Evolutionary conservation across 306 rosid genomes (phyloP).

Genomic region (Crotalaria pallida): DNA sequence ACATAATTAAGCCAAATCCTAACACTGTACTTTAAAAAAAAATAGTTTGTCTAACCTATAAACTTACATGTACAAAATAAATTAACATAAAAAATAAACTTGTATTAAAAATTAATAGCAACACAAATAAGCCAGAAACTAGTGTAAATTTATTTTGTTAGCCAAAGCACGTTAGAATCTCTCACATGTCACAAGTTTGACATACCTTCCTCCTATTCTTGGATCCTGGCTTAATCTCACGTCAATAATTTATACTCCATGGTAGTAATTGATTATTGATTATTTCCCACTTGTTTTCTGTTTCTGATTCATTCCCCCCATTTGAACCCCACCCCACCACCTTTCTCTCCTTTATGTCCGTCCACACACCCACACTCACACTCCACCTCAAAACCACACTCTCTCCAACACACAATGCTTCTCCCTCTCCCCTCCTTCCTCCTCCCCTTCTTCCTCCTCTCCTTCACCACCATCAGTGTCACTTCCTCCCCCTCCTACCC

Average conservation of each 20-base stretch:
- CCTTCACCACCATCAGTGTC: background rate
- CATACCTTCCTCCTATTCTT: background rate
- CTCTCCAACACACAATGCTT: slow-evolving; percentile 21
- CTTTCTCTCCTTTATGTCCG: background rate
- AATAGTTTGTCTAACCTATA: no score
- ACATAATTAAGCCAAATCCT: no score
- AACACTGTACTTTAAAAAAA: no score
- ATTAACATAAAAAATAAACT: no score
- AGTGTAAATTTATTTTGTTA: no score
- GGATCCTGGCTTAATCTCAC: no score
- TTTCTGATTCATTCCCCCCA: background rate
- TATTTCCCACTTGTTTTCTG: background rate
- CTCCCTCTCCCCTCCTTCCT: background rate
- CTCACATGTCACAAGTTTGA: background rate
- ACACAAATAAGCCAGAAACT: no score
- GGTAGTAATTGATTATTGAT: no score
- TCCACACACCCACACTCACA: background rate
- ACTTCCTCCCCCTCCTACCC: slow-evolving; percentile 29
- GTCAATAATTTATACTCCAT: no score
- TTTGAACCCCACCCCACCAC: background rate
- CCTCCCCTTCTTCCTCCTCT: background rate
- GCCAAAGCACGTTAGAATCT: no score
- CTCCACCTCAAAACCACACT: background rate
- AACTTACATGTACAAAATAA: no score
- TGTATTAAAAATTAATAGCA: no score